Conservation (phyloP, 257 asterid genomes). For the Haberlea rhodopensis region DNA sequence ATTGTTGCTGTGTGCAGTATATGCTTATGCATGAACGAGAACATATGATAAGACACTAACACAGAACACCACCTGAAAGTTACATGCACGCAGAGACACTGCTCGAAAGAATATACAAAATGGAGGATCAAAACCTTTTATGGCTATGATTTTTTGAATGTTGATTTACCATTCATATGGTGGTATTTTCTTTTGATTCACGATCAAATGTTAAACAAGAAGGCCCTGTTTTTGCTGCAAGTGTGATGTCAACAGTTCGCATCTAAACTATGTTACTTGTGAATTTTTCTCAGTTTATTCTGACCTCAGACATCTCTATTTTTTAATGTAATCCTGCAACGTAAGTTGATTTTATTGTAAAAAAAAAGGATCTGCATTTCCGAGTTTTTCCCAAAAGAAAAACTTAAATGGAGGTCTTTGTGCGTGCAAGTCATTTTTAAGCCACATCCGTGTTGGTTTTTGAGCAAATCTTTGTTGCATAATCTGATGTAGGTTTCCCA, state of each 20-base stretch:
- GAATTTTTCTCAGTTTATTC: slow-evolving; percentile 5
- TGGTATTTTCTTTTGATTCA: slow-evolving; percentile 10
- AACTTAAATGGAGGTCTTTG: background rate
- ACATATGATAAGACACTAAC: background rate
- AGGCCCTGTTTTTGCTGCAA: background rate
- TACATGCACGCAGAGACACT: background rate
- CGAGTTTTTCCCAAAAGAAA: too few species aligned
- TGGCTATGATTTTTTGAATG: slow-evolving; percentile 11
- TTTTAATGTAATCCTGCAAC: too few species aligned
- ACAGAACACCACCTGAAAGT: background rate
- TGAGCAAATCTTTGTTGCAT: background rate
- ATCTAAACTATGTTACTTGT: slow-evolving; percentile 5
- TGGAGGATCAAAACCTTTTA: slow-evolving; percentile 7
- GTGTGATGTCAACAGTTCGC: slow-evolving; percentile 5
- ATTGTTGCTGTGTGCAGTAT: background rate
- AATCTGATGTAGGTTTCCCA: background rate
- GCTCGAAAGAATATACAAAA: background rate
- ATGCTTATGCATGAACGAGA: background rate
- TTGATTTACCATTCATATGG: slow-evolving; percentile 13
- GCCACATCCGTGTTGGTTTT: background rate
- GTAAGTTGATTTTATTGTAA: too few species aligned
- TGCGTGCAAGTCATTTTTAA: background rate
- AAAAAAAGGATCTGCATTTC: too few species aligned
- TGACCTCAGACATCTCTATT: slow-evolving; percentile 3
- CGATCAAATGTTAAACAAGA: background rate